Conservation (phyloP, 2,329 filamentous ascomycete species). For the Teratosphaeriaceae sp. region DNA sequence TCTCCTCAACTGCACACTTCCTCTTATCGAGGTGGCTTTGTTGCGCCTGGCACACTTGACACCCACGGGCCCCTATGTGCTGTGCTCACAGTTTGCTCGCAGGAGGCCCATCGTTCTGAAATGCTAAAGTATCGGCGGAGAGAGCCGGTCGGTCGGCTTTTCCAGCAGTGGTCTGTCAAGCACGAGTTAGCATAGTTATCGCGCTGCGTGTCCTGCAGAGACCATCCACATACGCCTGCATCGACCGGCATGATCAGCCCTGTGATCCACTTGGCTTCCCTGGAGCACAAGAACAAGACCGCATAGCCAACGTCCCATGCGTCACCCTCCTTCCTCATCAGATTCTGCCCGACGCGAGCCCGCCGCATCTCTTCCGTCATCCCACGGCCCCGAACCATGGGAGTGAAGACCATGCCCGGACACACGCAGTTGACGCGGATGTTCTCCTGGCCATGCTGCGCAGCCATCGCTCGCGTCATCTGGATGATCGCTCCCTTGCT, state of each 20-base stretch:
- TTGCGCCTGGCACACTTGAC: too few species aligned
- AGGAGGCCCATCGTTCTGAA: too few species aligned
- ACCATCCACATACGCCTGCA: constrained; percentile 19
- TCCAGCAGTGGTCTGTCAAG: constrained; percentile 19
- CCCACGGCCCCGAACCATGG: constrained; percentile 20
- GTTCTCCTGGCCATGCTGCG: constrained; percentile 40
- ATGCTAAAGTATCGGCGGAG: constrained; percentile 14
- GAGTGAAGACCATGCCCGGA: constrained; percentile 32
- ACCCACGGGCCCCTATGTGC: too few species aligned
- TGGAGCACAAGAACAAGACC: constrained; percentile 12
- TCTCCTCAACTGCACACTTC: too few species aligned
- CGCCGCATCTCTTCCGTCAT: constrained; percentile 25
- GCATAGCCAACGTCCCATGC: constrained; percentile 15
- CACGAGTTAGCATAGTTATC: background rate
- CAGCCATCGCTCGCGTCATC: constrained; percentile 49
- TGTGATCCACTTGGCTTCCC: constrained; percentile 20
- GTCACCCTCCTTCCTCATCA: constrained; percentile 20
- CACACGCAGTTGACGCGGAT: constrained; percentile 48
- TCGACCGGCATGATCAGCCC: constrained; percentile 20
- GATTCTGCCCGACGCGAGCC: constrained; percentile 19
- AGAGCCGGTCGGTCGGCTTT: constrained; percentile 21
- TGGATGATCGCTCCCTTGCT: constrained; percentile 38
- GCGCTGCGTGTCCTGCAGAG: too few species aligned
- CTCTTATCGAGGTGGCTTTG: too few species aligned
- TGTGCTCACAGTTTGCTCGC: too few species aligned